Evolutionary conservation across 768 basidiomycete species (phyloP), one percentile per base, ranked within the genome.

Genomic region (Pisolithus microcarpus): DNA sequence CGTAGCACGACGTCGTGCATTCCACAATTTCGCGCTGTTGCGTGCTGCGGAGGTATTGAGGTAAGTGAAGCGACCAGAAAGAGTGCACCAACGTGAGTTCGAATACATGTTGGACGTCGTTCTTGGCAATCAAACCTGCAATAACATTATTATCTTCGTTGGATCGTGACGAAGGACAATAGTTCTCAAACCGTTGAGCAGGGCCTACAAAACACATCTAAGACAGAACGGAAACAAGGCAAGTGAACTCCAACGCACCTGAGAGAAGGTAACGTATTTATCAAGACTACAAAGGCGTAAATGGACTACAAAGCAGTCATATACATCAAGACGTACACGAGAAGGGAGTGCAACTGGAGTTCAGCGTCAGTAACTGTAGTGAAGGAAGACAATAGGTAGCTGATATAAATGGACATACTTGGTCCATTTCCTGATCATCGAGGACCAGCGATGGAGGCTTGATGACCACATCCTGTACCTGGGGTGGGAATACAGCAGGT

Each of bases 11-110:
- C 5, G 74, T 67, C 0, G 68, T 68, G 56, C 84, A 76, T 43
- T 84, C 76, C 16, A 84, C 75, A 13, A 86, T 82, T 54, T 65
- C 69, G 56, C 74, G 73, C 57, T 85, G 80, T 43, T 73, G 67
- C 0, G 74, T 57, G 5, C 73, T 75, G 43, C 24, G 30, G 4
- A 11, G 4, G 0, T 16, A 45, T 31, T 3, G 23, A 49, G 21
- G 56, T 21, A 59, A 65, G 63, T 67, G 11, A 31, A 24, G 7
- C 38, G 19, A 13, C 21, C 13, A 30, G 50, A 6, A 23, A 19
- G 28, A 31, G 21, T 7, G 19, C 7, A 52, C 64, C 2, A 23
- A 62, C 63, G 52, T 55, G 7, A 67, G 50, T 28, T 63, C 57
- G 10, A 67, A 65, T 11, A 66, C 55, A 3, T 66, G 56, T 31